phyloP scores from a whole-genome alignment of 345 rosid species.

The Cochlearia excelsa region DNA sequence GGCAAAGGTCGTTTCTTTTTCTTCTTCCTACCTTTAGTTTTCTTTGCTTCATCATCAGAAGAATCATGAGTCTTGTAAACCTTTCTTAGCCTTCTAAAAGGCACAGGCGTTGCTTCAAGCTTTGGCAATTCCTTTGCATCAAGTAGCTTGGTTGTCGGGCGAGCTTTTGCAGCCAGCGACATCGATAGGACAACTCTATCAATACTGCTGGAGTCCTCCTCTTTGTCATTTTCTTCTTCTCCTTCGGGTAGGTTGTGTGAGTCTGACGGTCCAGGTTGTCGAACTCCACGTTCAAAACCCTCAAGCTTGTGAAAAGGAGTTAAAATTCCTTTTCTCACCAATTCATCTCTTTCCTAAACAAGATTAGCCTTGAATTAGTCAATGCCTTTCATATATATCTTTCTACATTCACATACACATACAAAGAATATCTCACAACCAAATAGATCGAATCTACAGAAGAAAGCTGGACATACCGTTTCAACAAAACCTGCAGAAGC shows the following conservation, averaged over 20 bases:
- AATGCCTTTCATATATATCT: slow-evolving; percentile 6
- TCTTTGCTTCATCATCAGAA: slow-evolving; percentile 47
- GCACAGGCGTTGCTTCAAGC: slow-evolving; percentile 71
- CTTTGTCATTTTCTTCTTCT: slow-evolving; percentile 41
- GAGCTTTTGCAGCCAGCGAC: slow-evolving; percentile 70
- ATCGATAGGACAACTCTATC: slow-evolving; percentile 60
- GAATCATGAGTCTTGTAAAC: slow-evolving; percentile 46
- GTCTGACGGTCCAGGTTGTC: slow-evolving; percentile 56
- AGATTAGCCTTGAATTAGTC: slow-evolving; percentile 30
- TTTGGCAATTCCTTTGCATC: slow-evolving; percentile 70
- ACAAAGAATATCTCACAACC: slow-evolving; percentile 4
- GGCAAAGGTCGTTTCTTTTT: slow-evolving; percentile 84
- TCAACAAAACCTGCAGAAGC: slow-evolving; percentile 87
- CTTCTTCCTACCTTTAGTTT: slow-evolving; percentile 38
- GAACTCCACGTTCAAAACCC: slow-evolving; percentile 86
- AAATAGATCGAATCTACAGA: slow-evolving; percentile 13
- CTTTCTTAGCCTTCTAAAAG: slow-evolving; percentile 71
- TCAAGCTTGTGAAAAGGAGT: slow-evolving; percentile 94
- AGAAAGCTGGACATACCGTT: slow-evolving; percentile 54
- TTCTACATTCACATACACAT: not conserved
- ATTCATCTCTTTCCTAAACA: slow-evolving; percentile 91
- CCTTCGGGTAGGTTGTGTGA: slow-evolving; percentile 35
- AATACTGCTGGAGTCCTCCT: slow-evolving; percentile 50
- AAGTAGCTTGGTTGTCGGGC: slow-evolving; percentile 79
- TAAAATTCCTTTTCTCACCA: slow-evolving; percentile 90